Evolutionary conservation across 2,329 filamentous ascomycete genomes (phyloP).

Genomic region (Rutstroemia sp.): DNA sequence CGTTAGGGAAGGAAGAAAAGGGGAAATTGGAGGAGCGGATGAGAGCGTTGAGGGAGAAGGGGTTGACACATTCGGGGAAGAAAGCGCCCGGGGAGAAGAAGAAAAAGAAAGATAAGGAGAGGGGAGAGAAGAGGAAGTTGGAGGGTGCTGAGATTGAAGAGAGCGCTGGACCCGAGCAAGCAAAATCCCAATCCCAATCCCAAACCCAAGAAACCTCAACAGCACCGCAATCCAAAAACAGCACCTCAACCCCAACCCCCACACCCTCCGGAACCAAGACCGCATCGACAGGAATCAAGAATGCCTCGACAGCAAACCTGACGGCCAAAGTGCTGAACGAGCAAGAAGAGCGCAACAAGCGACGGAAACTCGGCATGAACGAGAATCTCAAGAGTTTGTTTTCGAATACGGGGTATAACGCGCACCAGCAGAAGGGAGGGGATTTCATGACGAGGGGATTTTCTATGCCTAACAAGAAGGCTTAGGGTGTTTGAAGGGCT

Average conservation of each 20-base stretch:
- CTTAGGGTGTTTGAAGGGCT: too few species aligned
- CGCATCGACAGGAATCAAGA: constrained; percentile 61
- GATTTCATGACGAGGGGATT: constrained; percentile 55
- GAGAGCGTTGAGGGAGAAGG: constrained; percentile 60
- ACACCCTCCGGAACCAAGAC: too few species aligned
- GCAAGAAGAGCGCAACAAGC: constrained; percentile 74
- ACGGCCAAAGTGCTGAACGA: constrained; percentile 83
- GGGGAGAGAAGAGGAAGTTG: constrained; percentile 9
- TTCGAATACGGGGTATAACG: constrained; percentile 36
- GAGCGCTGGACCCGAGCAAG: constrained; percentile 18
- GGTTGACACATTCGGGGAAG: constrained; percentile 81
- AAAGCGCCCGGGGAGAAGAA: constrained; percentile 67
- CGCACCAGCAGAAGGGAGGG: constrained; percentile 33
- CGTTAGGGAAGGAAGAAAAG: constrained; percentile 63
- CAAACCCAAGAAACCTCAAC: constrained; percentile 21
- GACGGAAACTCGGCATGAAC: constrained; percentile 57
- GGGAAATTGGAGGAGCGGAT: constrained; percentile 57
- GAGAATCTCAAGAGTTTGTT: constrained; percentile 50
- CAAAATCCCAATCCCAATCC: constrained; percentile 17
- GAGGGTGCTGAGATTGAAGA: constrained; percentile 10
- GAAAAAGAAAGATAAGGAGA: constrained; percentile 56
- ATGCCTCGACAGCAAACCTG: constrained; percentile 74
- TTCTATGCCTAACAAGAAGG: constrained; percentile 37
- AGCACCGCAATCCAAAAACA: constrained; percentile 22
- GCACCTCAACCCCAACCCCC: constrained; percentile 28